These are phyloP conservation scores for Talaromyces sp. DNA, from an alignment of 2,329 filamentous ascomycete species.

Conservation along the genomic window DNA sequence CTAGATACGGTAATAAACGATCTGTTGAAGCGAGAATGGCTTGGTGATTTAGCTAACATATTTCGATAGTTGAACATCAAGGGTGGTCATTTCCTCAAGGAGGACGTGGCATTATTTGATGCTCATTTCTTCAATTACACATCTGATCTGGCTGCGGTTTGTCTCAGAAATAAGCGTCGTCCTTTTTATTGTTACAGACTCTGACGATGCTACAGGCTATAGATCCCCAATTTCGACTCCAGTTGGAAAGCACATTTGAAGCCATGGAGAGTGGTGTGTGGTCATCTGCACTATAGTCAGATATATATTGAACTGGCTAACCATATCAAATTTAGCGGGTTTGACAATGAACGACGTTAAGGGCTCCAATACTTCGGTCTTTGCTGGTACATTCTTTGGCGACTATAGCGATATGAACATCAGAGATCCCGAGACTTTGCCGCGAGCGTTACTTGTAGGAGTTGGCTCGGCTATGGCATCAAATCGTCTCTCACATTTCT, in stretches of 20 bases:
- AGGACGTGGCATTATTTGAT: slow-evolving; percentile 30
- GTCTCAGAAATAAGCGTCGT: background rate
- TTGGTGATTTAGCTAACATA: background rate
- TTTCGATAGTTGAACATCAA: background rate
- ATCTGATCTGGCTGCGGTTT: slow-evolving; percentile 1
- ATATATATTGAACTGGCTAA: background rate
- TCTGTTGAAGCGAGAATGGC: background rate
- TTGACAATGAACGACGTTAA: slow-evolving; percentile 29
- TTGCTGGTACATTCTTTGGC: slow-evolving; percentile 27
- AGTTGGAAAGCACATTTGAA: background rate
- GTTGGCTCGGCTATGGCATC: slow-evolving; percentile 27
- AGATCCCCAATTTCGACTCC: background rate
- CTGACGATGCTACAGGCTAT: background rate
- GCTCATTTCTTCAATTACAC: slow-evolving; percentile 23
- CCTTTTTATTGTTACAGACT: background rate
- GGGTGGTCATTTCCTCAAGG: slow-evolving; percentile 12
- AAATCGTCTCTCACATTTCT: slow-evolving; percentile 27
- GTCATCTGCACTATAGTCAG: background rate
- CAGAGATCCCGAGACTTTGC: slow-evolving; percentile 6
- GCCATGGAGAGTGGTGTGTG: slow-evolving; percentile 19
- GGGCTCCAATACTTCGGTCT: slow-evolving; percentile 33
- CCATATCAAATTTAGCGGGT: slow-evolving; percentile 17
- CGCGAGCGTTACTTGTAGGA: slow-evolving; percentile 25
- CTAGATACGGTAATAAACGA: background rate
- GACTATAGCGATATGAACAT: slow-evolving; percentile 28